phyloP scores from a whole-genome alignment of 192 early-diverging fungal genomes.

The Lobosporangium transversale region DNA sequence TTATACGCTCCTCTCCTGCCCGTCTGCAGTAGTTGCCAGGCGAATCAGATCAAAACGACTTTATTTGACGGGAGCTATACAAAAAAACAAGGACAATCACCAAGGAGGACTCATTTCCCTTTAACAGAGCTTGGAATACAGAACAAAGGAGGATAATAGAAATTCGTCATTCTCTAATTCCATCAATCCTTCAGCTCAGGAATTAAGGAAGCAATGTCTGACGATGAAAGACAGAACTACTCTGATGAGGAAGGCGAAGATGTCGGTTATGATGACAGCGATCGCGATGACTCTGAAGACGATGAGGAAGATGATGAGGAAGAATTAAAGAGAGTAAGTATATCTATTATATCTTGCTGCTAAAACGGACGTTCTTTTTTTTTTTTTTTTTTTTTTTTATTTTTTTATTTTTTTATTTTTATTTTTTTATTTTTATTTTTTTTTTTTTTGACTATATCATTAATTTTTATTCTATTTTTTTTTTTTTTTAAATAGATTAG shows the following conservation, averaged over 20 bases:
- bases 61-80: too few relatives aligned
- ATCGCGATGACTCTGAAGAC: conserved; percentile 70
- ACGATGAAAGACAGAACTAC: conserved; percentile 60
- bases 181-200: too few relatives aligned
- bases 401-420: not conserved
- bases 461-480: not conserved
- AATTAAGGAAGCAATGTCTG: conserved; percentile 51
- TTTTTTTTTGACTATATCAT: not conserved
- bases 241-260: conserved; percentile 68
- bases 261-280: conserved; percentile 69
- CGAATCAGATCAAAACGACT: too few relatives aligned
- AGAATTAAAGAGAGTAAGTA: conserved; percentile 39
- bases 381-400: not conserved
- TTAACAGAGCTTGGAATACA: too few relatives aligned
- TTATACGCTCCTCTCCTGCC: too few relatives aligned
- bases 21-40: too few relatives aligned
- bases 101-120: too few relatives aligned
- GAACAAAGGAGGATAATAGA: too few relatives aligned
- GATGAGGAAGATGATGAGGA: conserved; percentile 63
- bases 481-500: conserved; percentile 61
- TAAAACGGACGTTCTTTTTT: not conserved
- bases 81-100: too few relatives aligned
- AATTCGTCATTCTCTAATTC: too few relatives aligned
- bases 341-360: too few relatives aligned
- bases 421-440: too few relatives aligned